Base-by-base conservation (phyloP, 1,284 basidiomycete species). In the Neolentinus lepideus region DNA sequence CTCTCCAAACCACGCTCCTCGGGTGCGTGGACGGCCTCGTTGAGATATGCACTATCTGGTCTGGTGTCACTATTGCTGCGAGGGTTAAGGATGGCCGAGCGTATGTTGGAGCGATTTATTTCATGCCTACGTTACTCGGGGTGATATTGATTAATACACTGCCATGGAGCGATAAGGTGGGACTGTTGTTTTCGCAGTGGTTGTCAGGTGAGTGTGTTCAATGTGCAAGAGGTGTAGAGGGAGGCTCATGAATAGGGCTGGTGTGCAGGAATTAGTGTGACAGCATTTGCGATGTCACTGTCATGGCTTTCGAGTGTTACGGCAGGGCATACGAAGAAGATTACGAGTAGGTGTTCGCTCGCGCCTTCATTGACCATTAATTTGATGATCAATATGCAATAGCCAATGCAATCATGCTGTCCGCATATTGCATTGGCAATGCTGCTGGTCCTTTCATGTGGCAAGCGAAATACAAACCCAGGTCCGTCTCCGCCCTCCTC, bases 381-480 rank as follows among this genome's bases (percentile, higher is more conserved):
- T 16, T 24, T n/a, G n/a, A n/a, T n/a, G n/a, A n/a, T n/a, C n/a
- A 11, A 29, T 25, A n/a, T 3, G 6, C 24, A 6, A 16, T 50
- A 50, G 47, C 78, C 2, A 88, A 90, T 65, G 81, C 85, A 0
- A 81, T 89, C 62, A 78, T 86, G 72, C 76, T 88, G n/a, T 78
- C 77, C 53, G 81, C 82, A 0, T 87, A 88, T 62, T 87, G 84
- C 61, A 68, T 88, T 45, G 86, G 86, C 12, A 88, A 88, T 58
- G 69, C 84, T 14, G 78, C 79, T 9, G 83, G 83, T 2, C 86
- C 88, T 0, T 83, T 87, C 60, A 88, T 88, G 83, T 90, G 86
- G 85, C 75, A 84, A 62, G 71, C 73, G 0, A 69, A 79, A 62
- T 88, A 87, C 65, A 74, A 76, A 52, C 84, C 86, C 29, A 75